Conservation (phyloP, 345 rosid genomes). For the Mercurialis annua region DNA sequence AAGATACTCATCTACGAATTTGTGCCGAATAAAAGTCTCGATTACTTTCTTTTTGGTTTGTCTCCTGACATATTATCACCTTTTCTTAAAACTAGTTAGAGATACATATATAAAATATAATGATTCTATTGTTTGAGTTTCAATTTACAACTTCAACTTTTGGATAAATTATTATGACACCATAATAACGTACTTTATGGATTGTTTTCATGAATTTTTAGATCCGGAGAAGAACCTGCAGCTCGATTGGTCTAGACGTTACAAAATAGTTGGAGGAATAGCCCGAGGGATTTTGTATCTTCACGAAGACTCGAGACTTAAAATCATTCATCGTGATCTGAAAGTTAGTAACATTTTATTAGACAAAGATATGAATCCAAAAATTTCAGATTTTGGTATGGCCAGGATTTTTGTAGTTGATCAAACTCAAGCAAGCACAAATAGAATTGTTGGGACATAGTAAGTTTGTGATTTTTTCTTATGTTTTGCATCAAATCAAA, state of each 20-base stretch:
- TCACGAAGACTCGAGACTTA: slow-evolving; percentile 21
- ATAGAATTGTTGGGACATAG: slow-evolving; percentile 24
- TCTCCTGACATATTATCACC: background rate
- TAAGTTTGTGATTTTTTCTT: background rate
- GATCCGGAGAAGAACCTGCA: slow-evolving; percentile 10
- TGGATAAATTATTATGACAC: no score
- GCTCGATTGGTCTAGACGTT: slow-evolving; percentile 20
- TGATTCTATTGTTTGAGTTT: no score
- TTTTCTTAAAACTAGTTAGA: background rate
- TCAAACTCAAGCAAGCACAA: slow-evolving; percentile 25
- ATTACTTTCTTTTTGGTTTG: slow-evolving; percentile 34
- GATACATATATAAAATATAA: no score
- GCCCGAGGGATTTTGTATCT: slow-evolving; percentile 29
- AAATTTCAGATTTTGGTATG: slow-evolving; percentile 28
- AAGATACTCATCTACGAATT: slow-evolving; percentile 51
- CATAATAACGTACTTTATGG: no score
- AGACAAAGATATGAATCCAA: slow-evolving; percentile 24
- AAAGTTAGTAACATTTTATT: slow-evolving; percentile 24
- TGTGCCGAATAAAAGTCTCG: slow-evolving; percentile 48
- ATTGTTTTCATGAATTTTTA: background rate
- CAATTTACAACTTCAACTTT: no score
- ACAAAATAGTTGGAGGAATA: slow-evolving; percentile 20
- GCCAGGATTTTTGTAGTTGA: slow-evolving; percentile 24
- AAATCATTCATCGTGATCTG: slow-evolving; percentile 24
- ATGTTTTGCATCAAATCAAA: background rate